Percentiles rank a stretch among this genome's conserved stretches.
phyloP scores from a whole-genome alignment of 305 asterid species.

The Rubia tinctorum region DNA sequence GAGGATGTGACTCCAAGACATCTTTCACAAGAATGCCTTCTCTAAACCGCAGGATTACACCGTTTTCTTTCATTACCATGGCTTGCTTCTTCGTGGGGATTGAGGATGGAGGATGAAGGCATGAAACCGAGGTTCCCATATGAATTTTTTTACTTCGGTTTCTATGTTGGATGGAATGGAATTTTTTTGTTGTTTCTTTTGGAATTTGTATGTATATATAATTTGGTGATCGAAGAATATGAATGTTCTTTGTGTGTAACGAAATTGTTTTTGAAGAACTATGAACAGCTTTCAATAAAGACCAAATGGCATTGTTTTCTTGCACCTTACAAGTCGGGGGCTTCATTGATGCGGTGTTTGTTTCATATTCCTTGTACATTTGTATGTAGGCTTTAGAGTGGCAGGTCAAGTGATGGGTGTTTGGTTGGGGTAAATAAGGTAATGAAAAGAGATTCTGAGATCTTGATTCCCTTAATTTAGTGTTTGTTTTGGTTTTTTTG shows the following conservation, averaged over 20 bases:
- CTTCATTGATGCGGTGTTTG: neutral
- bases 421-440: too few species aligned
- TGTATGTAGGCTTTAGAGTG: neutral
- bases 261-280: neutral
- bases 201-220: neutral
- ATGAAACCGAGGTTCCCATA: slow-evolving; percentile 16
- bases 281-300: neutral
- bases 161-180: neutral
- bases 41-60: slow-evolving; percentile 8
- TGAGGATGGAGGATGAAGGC: neutral
- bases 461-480: too few species aligned
- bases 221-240: neutral
- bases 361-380: neutral
- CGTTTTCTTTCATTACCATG: slow-evolving; percentile 19
- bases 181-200: neutral
- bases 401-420: neutral
- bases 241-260: neutral
- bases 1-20: slow-evolving; percentile 3
- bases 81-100: neutral
- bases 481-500: too few species aligned
- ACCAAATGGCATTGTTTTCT: slow-evolving; percentile 6
- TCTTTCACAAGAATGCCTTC: slow-evolving; percentile 15
- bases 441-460: too few species aligned
- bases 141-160: neutral
- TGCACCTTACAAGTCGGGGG: neutral